phyloP scores from a whole-genome alignment of 176 grass and related monocot genomes.

The Triticum dicoccoides region DNA sequence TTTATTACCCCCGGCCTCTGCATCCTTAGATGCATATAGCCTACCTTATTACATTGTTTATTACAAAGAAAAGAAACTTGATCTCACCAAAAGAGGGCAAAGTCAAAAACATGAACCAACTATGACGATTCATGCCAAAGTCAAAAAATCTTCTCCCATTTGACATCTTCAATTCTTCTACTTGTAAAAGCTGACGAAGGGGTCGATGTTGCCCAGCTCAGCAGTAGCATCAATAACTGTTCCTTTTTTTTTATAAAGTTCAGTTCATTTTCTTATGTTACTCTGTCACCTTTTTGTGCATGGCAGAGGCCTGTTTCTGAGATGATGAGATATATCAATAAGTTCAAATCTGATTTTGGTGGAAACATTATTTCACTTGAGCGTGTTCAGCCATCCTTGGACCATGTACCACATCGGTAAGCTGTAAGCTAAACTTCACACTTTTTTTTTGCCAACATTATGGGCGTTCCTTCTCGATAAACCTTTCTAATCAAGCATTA shows the following conservation, averaged over 20 bases:
- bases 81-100: too few relatives aligned
- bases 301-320: conserved; percentile 79
- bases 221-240: background rate
- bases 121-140: too few relatives aligned
- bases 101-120: too few relatives aligned
- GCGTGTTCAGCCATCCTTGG: conserved; percentile 87
- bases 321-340: conserved; percentile 93
- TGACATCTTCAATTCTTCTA: background rate
- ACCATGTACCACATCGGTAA: conserved; percentile 89
- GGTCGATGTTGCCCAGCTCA: conserved; percentile 1
- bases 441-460: background rate
- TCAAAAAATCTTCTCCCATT: background rate
- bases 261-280: conserved; percentile 25
- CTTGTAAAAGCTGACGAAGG: conserved; percentile 9
- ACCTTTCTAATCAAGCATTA: background rate
- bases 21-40: too few relatives aligned
- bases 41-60: too few relatives aligned
- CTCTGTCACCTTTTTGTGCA: conserved; percentile 24
- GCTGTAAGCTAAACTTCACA: conserved; percentile 16
- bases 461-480: background rate
- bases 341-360: conserved; percentile 98
- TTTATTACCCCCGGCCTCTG: too few relatives aligned
- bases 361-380: conserved; percentile 77
- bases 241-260: background rate
- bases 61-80: too few relatives aligned